Evolutionary conservation across 768 basidiomycete species (phyloP).

Genomic region (Boletus rubropictus): DNA sequence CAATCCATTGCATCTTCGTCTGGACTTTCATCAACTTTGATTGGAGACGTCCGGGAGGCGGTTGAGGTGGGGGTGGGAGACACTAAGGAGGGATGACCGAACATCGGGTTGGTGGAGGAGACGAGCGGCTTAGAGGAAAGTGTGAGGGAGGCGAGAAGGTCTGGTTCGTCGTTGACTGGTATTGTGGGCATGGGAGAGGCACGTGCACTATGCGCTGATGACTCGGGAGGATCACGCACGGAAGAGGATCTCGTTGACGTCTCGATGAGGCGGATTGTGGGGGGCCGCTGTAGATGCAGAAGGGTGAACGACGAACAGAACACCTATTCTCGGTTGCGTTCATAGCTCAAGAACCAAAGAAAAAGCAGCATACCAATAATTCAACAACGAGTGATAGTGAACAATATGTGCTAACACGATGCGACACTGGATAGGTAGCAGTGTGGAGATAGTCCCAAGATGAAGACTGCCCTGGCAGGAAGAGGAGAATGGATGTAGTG

Average conservation of each 20-base stretch:
- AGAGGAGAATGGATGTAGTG: conserved; percentile 42
- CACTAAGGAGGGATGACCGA: conserved; percentile 63
- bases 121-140: conserved; percentile 62
- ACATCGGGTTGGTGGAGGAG: conserved; percentile 48
- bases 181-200: conserved; percentile 24
- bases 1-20: conserved; percentile 57
- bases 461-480: conserved; percentile 37
- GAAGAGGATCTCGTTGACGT: conserved; percentile 37
- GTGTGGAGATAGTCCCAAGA: conserved; percentile 37
- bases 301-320: conserved; percentile 46
- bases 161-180: conserved; percentile 38
- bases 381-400: conserved; percentile 44
- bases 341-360: background rate
- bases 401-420: conserved; percentile 42
- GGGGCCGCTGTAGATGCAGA: conserved; percentile 62
- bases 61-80: conserved; percentile 19
- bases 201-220: conserved; percentile 16
- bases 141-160: conserved; percentile 57
- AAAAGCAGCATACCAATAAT: conserved; percentile 42
- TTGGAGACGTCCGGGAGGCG: conserved; percentile 23
- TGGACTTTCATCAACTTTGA: conserved; percentile 24
- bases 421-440: conserved; percentile 32
- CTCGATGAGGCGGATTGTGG: conserved; percentile 64
- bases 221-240: conserved; percentile 40
- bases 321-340: conserved; percentile 35